Evolutionary conservation across 2,329 filamentous ascomycete genomes (phyloP).

Genomic region (Colletotrichum sublineola): DNA sequence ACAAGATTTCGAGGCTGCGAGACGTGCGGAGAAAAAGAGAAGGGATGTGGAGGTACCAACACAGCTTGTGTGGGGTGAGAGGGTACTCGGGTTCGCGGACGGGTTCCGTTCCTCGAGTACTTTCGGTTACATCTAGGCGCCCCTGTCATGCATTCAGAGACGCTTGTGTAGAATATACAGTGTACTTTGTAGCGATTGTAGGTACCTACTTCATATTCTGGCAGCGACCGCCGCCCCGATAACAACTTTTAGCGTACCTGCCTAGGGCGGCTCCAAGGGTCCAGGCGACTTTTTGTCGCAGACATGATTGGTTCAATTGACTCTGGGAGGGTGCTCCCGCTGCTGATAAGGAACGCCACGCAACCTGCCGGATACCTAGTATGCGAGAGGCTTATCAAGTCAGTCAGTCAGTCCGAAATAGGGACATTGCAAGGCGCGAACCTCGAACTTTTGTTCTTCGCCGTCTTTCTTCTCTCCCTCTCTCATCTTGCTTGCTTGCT

Average conservation of each 20-base stretch:
- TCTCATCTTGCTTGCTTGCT: background rate
- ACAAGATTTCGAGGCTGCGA: constrained; percentile 10
- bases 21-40: background rate
- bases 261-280: too few species aligned
- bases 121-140: too few species aligned
- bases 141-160: too few species aligned
- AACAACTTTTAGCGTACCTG: background rate
- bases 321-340: background rate
- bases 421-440: background rate
- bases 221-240: constrained; percentile 1
- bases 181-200: too few species aligned
- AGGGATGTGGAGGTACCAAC: background rate
- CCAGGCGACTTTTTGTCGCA: background rate
- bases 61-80: background rate
- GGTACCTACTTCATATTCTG: background rate
- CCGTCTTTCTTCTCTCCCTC: too few species aligned
- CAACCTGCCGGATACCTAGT: background rate
- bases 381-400: constrained; percentile 16
- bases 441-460: constrained; percentile 18
- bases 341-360: constrained; percentile 15
- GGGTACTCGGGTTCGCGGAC: background rate
- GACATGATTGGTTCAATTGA: constrained; percentile 1
- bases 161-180: too few species aligned
- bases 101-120: background rate
- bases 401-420: constrained; percentile 12